Evolutionary conservation across 345 rosid genomes (phyloP).

Genomic region (Geranium rotundifolium): DNA sequence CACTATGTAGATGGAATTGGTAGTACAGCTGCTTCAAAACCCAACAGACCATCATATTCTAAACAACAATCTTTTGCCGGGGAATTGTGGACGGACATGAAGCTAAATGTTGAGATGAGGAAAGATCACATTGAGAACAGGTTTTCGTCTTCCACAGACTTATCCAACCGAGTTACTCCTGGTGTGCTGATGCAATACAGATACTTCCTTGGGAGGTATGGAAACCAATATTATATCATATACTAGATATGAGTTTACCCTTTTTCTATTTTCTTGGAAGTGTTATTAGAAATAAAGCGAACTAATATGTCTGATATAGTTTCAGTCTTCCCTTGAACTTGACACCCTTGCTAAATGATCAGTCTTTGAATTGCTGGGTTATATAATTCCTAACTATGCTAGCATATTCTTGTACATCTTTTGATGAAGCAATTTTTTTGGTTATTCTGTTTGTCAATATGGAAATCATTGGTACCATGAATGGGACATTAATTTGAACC

Average conservation of each 20-base stretch:
- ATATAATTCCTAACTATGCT: too few species aligned
- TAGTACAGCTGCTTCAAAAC: not conserved
- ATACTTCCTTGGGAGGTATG: constrained; percentile 73
- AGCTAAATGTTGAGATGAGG: constrained; percentile 24
- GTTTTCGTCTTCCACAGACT: constrained; percentile 34
- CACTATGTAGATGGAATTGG: constrained; percentile 39
- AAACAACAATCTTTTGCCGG: constrained; percentile 34
- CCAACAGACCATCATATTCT: constrained; percentile 14
- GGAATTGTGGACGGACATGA: constrained; percentile 44
- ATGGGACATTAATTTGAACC: too few species aligned
- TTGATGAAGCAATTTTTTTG: too few species aligned
- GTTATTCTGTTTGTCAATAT: too few species aligned
- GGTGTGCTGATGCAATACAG: constrained; percentile 49
- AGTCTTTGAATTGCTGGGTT: too few species aligned
- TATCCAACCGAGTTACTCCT: constrained; percentile 62
- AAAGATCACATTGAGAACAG: constrained; percentile 31
- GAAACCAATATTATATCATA: not conserved
- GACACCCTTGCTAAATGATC: too few species aligned
- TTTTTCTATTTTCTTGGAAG: too few species aligned
- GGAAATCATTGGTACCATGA: too few species aligned
- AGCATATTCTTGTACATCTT: too few species aligned
- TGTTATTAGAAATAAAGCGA: too few species aligned
- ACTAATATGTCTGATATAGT: not conserved
- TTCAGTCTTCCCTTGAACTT: not conserved
- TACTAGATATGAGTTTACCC: not conserved